Percentiles rank a stretch among this genome's conserved stretches.
These are phyloP conservation scores for Endocalyx cinctus DNA, from an alignment of 2,329 filamentous ascomycete species.

Conservation along the genomic window DNA sequence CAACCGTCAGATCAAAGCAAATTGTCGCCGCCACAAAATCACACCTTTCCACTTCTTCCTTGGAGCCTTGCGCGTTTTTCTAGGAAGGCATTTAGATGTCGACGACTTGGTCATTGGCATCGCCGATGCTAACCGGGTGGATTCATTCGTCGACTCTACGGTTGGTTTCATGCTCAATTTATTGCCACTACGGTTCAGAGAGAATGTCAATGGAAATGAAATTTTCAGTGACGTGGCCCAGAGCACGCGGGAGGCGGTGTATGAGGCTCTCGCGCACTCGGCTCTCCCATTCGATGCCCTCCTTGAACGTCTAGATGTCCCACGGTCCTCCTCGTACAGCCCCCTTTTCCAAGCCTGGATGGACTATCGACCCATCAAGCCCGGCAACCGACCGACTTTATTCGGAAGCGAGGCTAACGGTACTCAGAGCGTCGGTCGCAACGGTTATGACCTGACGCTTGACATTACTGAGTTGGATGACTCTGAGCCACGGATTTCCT, in stretches of 20 bases:
- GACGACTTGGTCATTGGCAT: slow-evolving; percentile 39
- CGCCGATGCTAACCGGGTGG: slow-evolving; percentile 32
- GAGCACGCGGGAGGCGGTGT: slow-evolving; percentile 16
- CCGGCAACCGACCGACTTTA: slow-evolving; percentile 1
- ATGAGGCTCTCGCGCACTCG: slow-evolving; percentile 37
- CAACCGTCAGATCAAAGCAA: slow-evolving; percentile 6
- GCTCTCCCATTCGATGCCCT: slow-evolving; percentile 45
- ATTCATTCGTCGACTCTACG: slow-evolving; percentile 25
- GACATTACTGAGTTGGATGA: slow-evolving; percentile 31
- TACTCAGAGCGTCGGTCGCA: slow-evolving; percentile 4
- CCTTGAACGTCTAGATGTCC: slow-evolving; percentile 36
- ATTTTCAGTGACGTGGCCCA: slow-evolving; percentile 5
- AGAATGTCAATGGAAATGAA: slow-evolving; percentile 5
- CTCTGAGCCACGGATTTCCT: slow-evolving; percentile 10
- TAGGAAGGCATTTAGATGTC: slow-evolving; percentile 24
- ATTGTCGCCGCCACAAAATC: slow-evolving; percentile 15
- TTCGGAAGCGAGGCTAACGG: slow-evolving; percentile 5
- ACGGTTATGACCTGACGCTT: slow-evolving; percentile 28
- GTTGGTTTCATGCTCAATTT: slow-evolving; percentile 47
- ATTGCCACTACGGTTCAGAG: slow-evolving; percentile 37
- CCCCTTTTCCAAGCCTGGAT: slow-evolving; percentile 47
- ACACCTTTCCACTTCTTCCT: slow-evolving; percentile 42
- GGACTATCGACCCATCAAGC: slow-evolving; percentile 18
- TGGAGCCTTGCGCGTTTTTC: slow-evolving; percentile 27
- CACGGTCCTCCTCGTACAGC: slow-evolving; percentile 31